Evolutionary conservation across 208 protist genomes (phyloP).

Genomic region (Trypanosoma boissoni): DNA sequence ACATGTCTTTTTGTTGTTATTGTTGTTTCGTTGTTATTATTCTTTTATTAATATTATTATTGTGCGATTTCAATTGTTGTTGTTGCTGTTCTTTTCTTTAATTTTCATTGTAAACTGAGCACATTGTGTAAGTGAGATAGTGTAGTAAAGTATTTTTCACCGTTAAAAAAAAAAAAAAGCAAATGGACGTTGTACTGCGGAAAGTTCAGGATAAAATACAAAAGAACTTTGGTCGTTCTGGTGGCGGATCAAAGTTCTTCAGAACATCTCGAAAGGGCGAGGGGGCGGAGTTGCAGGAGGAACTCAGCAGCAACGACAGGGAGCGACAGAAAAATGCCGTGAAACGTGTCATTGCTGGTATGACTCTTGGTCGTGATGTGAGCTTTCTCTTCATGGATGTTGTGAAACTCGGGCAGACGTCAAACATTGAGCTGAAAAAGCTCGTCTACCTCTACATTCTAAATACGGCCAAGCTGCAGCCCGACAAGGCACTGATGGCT

Average conservation of each 20-base stretch:
- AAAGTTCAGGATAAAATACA: conserved; percentile 70
- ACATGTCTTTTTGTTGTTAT: too few relatives aligned
- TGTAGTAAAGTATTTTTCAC: background rate
- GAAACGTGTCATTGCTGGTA: conserved; percentile 98
- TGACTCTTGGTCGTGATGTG: conserved; percentile 99
- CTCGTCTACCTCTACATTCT: conserved; percentile 99
- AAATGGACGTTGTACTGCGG: conserved; percentile 67
- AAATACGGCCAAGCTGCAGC: conserved; percentile 98
- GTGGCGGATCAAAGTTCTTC: conserved; percentile 69
- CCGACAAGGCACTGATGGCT: conserved; percentile 97
- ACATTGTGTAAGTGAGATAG: background rate
- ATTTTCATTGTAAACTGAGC: too few relatives aligned
- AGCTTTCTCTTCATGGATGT: conserved; percentile 95
- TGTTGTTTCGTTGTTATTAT: too few relatives aligned
- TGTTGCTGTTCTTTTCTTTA: too few relatives aligned
- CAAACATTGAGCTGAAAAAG: conserved; percentile 99
- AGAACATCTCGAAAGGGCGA: conserved; percentile 82
- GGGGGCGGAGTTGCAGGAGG: conserved; percentile 88
- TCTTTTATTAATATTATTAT: too few relatives aligned
- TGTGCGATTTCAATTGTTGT: too few relatives aligned
- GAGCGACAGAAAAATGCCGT: conserved; percentile 94
- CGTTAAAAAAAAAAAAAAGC: background rate
- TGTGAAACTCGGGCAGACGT: conserved; percentile 97
- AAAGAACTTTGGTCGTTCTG: conserved; percentile 34
- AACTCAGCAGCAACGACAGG: conserved; percentile 89